Evolutionary conservation across 208 protist genomes (phyloP), one percentile per base, ranked within the genome.

Genomic region (Leishmania lainsoni): DNA sequence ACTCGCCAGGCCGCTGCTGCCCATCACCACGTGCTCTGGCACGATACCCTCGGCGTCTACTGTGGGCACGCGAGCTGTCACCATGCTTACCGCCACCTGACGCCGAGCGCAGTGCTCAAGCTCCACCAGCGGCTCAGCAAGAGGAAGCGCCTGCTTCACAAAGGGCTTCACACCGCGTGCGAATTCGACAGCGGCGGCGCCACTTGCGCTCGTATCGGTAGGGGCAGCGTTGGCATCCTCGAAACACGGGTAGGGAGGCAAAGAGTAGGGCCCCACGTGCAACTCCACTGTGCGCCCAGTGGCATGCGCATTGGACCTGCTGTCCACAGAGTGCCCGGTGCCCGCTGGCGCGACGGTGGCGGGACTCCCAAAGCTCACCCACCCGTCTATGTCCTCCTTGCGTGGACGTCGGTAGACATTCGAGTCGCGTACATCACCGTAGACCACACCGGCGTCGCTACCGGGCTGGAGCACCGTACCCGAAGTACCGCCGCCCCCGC

Each of bases 211-310:
- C 76, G 32, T 22, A 26, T 17, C 70, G 26, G 10, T 14, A 22
- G 26, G 22, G 35, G 22, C 32, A 32, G 22, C 22, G 52, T 83
- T 82, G 45, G 26, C 58, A 35, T 75, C 83, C 17, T 74, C 82
- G 56, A 91, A 91, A 56, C 90, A 93, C 52, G 90, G 90, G 76
- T 90, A 91, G 1, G 83, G 72, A 9, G 90, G 86, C 48, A 93
- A 74, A 0, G 61, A 49, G 22, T 56, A 69, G 5, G 82, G 77
- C n/a, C 82, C 76, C 61, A 48, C 63, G 52, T 76, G 82, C 29
- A 86, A 12, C 73, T 86, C 78, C 4, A 56, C 82, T 8, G 78
- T 79, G 10, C 82, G 82, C 77, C 68, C 63, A 3, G 71, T 32
- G 10, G 70, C 54, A 9, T 48, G n/a, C 20, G n/a, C 5, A n/a